Evolutionary conservation across 805 yeast genomes (phyloP).

Genomic region (Ogataea nonfermentans): DNA sequence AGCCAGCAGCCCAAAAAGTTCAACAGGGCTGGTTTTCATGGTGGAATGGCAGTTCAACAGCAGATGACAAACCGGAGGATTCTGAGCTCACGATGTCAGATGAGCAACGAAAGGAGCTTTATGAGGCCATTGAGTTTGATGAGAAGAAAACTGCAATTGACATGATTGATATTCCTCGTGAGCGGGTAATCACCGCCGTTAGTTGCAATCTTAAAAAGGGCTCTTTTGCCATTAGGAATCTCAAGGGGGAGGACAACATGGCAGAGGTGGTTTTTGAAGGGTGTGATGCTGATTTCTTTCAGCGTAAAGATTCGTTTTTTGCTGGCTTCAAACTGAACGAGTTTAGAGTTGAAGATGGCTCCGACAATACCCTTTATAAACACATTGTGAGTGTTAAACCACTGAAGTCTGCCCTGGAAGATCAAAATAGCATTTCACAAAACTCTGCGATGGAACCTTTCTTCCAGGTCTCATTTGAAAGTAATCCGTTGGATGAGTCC

Average conservation of each 20-base stretch:
- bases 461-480: conserved; percentile 78
- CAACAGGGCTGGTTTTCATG: conserved; percentile 63
- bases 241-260: conserved; percentile 44
- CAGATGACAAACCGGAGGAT: conserved; percentile 17
- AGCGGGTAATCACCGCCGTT: conserved; percentile 64
- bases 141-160: conserved; percentile 54
- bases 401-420: conserved; percentile 40
- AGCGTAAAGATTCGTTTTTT: conserved; percentile 75
- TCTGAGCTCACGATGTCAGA: conserved; percentile 61
- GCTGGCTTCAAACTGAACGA: conserved; percentile 75
- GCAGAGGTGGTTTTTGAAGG: conserved; percentile 84
- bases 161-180: conserved; percentile 67
- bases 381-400: conserved; percentile 85
- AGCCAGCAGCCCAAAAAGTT: conserved; percentile 6
- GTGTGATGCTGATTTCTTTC: conserved; percentile 67
- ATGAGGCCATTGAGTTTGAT: conserved; percentile 90
- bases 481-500: conserved; percentile 76
- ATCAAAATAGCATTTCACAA: conserved; percentile 16
- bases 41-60: conserved; percentile 48
- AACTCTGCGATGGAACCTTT: conserved; percentile 52
- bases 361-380: conserved; percentile 73
- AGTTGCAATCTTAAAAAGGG: conserved; percentile 73
- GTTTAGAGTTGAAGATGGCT: conserved; percentile 84
- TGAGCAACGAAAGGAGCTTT: conserved; percentile 84
- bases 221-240: conserved; percentile 58